Evolutionary conservation across 345 rosid species (phyloP).

Genomic region (Hypericum androsaemum): DNA sequence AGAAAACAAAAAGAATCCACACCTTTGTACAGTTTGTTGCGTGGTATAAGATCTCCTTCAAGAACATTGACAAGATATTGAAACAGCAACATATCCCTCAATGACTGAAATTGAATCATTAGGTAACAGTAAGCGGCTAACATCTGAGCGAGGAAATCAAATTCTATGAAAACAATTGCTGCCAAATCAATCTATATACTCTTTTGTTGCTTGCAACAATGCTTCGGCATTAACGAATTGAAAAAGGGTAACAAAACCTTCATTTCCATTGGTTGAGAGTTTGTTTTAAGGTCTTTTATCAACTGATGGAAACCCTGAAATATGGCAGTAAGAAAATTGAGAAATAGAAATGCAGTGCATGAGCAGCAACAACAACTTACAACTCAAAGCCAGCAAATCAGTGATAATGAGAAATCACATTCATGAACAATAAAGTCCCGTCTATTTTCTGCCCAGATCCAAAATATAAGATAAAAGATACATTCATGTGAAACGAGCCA

Average conservation of each 20-base stretch:
- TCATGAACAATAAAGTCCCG: not conserved
- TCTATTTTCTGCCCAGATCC: too few relatives aligned
- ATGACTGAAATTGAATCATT: constrained; percentile 24
- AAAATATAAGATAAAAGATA: too few relatives aligned
- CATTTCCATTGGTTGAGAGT: constrained; percentile 23
- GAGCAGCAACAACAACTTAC: not conserved
- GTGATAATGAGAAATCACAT: not conserved
- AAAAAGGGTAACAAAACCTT: constrained; percentile 34
- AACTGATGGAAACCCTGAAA: constrained; percentile 55
- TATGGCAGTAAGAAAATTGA: constrained; percentile 7
- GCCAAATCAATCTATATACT: too few relatives aligned
- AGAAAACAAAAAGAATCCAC: constrained; percentile 7
- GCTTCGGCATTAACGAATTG: not conserved
- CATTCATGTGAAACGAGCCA: too few relatives aligned
- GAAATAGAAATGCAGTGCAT: not conserved
- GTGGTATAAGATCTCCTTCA: constrained; percentile 45
- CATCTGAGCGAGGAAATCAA: too few relatives aligned
- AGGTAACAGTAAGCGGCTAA: too few relatives aligned
- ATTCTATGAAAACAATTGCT: too few relatives aligned
- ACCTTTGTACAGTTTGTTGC: constrained; percentile 44
- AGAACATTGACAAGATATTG: constrained; percentile 65
- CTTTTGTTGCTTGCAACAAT: not conserved
- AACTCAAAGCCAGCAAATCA: not conserved
- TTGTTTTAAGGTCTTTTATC: constrained; percentile 36
- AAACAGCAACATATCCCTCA: constrained; percentile 57